A percentile compares a stretch with the other conserved stretches of the same genome.
Conservation (phyloP, 1,284 basidiomycete genomes). For the Melampsora americana region DNA sequence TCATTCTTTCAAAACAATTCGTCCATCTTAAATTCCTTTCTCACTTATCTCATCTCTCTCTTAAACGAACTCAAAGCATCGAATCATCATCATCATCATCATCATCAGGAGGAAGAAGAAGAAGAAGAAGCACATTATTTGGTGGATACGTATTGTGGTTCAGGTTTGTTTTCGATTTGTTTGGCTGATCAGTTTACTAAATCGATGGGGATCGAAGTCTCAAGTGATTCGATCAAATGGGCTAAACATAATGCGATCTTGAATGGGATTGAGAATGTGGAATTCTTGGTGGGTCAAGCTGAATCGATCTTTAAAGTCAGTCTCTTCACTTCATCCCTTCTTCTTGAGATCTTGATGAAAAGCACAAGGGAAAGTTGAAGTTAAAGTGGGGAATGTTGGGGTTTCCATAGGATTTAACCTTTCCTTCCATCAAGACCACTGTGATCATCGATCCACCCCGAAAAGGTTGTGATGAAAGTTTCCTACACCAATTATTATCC, state of each 20-base stretch:
- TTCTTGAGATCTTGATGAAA: no score
- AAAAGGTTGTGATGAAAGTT: conserved; percentile 47
- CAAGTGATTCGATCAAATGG: conserved; percentile 69
- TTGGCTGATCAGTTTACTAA: conserved; percentile 72
- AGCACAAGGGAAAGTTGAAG: no score
- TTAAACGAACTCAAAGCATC: background rate
- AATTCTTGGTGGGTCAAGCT: conserved; percentile 61
- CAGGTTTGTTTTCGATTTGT: conserved; percentile 85
- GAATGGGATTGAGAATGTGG: conserved; percentile 60
- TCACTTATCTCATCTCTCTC: conserved; percentile 65
- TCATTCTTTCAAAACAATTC: conserved; percentile 99
- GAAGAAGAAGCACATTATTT: conserved; percentile 45
- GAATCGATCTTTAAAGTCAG: conserved; percentile 61
- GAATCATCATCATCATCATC: no score
- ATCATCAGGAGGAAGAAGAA: background rate
- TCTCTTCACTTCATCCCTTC: no score
- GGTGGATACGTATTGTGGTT: conserved; percentile 58
- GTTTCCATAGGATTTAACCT: conserved; percentile 57
- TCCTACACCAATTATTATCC: conserved; percentile 52
- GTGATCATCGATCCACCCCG: conserved; percentile 77
- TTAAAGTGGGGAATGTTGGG: no score
- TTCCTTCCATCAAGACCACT: conserved; percentile 67
- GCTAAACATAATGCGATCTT: conserved; percentile 76
- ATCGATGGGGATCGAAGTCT: conserved; percentile 80
- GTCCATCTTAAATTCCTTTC: conserved; percentile 77